These are phyloP conservation scores for Phytophthora gonapodyides DNA, from an alignment of 352 stramenopile species.

Conservation along the genomic window DNA sequence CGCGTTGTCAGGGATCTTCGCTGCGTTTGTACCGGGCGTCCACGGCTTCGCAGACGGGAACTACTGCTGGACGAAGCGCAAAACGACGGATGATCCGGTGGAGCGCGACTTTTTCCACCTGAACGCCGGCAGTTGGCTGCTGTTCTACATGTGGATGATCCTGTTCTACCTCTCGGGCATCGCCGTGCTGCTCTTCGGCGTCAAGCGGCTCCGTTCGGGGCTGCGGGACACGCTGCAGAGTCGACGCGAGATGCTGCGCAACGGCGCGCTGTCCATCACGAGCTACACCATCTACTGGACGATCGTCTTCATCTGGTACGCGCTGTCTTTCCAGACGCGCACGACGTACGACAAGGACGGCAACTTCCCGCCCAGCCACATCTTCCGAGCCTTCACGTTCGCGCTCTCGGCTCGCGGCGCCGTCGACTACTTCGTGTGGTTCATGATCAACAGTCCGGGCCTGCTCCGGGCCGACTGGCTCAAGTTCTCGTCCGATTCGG, in stretches of 20 bases:
- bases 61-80: conserved; percentile 82
- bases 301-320: conserved; percentile 81
- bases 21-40: conserved; percentile 34
- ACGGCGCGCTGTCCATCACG: conserved; percentile 77
- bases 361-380: conserved; percentile 45
- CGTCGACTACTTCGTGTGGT: conserved; percentile 87
- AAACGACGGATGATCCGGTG: conserved; percentile 22
- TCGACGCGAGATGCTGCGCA: conserved; percentile 77
- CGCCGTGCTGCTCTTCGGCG: conserved; percentile 61
- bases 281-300: conserved; percentile 88
- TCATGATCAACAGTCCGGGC: conserved; percentile 80
- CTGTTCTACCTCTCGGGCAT: conserved; percentile 82
- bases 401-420: conserved; percentile 63
- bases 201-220: conserved; percentile 69
- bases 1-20: conserved; percentile 46
- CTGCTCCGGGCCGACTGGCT: conserved; percentile 70
- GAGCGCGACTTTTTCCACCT: conserved; percentile 72
- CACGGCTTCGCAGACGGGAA: conserved; percentile 74
- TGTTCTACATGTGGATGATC: conserved; percentile 90
- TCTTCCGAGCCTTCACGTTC: conserved; percentile 78
- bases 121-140: conserved; percentile 72
- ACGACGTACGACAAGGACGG: conserved; percentile 46
- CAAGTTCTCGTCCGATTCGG: conserved; percentile 73
- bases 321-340: conserved; percentile 68
- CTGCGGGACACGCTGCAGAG: conserved; percentile 77